Evolutionary conservation across 306 rosid genomes (phyloP), one percentile per base, ranked within the genome.

Genomic region (Ormosia emarginata): DNA sequence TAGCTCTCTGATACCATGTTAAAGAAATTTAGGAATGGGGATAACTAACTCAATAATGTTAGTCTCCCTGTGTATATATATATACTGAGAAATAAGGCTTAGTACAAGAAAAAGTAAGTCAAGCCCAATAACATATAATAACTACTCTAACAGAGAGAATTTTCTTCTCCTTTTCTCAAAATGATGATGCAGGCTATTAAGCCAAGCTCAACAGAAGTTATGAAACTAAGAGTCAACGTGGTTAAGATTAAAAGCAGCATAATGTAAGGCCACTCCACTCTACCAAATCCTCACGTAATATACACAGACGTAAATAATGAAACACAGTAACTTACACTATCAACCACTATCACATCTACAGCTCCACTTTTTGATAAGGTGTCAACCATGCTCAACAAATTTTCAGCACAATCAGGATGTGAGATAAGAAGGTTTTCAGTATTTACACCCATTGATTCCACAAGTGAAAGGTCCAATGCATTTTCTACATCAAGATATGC

Each of bases 401-500:
- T 91, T 90, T 95, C 98, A 62, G 97, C 93, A 75, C 91, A 89
- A 79, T 79, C 87, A 24, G 95, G 98, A 82, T 81, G 82, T 3
- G 93, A 90, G 70, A 93, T 82, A 57, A 95, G 95, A 88, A 95
- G 95, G 72, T 86, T 90, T 75, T 88, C 86, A 2, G 90, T 87
- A 83, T 91, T 83, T 75, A 95, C 75, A 57, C 98, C 98, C 84
- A 95, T 93, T 13, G 97, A 85, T 85, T 95, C 92, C 57, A 90
- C 92, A 82, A 93, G 95, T 67, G 92, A 84, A 81, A 71, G 87
- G 82, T 93, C 95, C 88, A 93, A 67, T 14, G 93, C 95, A 89
- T 93, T 88, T 86, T 95, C 98, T 74, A 78, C 97, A 74, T 95
- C 98, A 84, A 95, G 89, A 90, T 87, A 91, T 66, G 95, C 98